Evolutionary conservation across 2,329 filamentous ascomycete species (phyloP), one percentile per base, ranked within the genome.

Genomic region (Leptographium procerum): DNA sequence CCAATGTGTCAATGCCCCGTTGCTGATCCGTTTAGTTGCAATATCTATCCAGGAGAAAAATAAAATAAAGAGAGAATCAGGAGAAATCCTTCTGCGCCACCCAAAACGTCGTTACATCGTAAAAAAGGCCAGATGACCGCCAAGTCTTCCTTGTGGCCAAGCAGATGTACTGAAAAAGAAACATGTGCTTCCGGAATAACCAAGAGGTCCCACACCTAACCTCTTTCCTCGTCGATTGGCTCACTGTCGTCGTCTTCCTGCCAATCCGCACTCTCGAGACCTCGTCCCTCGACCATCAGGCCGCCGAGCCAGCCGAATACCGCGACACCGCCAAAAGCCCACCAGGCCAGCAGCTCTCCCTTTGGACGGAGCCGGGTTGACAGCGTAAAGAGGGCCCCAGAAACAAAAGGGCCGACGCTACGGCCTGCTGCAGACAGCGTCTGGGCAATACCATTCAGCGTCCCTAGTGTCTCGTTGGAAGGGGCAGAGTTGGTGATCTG

Each of bases 401-500:
- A 94, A 0, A 95, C 75, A 64, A 97, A 91, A 0, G 94, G 94
- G 0, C 94, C 94, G 0, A 90, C 81, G 50, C 91, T 91, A 60
- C 94, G 85, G 10, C 94, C 94, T 0, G 89, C 89, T 0, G 94
- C 94, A 0, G 90, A 95, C 0, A 99, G 82, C 0, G 91, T 96
- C 71, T 99, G 94, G 0, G 94, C 94, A 34, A 97, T 81, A 11
- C 94, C 94, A 67, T 99, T 96, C 29, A 99, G 78, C 0, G 89
- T 91, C 3, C 94, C 94, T 0, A 99, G 80, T 0, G 89, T 91
- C 6, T 87, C 85, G 69, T 92, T 83, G 9, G 91, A 90, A 0
- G 91, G 89, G 0, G 91, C 89, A 1, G 89, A 95, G 66, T 99
- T 99, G 43, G 91, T 97, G 64, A 99, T 91, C 88, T 92, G 36